These are phyloP conservation scores for Haematococcus sp. DNA, from an alignment of 139 green algal genomes.

Conservation along the genomic window DNA sequence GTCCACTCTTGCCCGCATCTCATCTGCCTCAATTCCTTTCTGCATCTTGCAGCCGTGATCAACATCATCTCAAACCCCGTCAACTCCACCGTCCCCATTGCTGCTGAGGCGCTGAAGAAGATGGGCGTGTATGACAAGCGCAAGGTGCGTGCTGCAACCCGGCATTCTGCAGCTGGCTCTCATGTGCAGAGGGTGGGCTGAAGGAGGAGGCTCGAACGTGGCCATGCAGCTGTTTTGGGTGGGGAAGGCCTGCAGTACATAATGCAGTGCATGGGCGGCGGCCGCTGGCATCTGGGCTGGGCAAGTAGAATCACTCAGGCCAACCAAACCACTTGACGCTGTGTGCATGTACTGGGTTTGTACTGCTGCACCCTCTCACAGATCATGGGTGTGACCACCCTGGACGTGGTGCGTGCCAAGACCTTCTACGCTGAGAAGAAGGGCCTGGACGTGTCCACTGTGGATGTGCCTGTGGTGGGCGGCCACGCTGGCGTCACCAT, in stretches of 20 bases:
- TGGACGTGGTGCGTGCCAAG: conserved; percentile 87
- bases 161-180: too few species aligned
- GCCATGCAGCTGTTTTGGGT: too few species aligned
- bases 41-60: conserved; percentile 62
- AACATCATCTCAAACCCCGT: conserved; percentile 99
- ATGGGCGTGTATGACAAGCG: conserved; percentile 83
- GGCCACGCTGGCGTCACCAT: conserved; percentile 98
- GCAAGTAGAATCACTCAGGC: too few species aligned
- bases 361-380: conserved; percentile 4
- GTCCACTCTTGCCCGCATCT: too few species aligned
- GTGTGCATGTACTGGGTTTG: too few species aligned
- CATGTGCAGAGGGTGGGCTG: too few species aligned
- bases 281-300: too few species aligned
- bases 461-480: conserved; percentile 96
- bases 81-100: conserved; percentile 99
- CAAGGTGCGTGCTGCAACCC: conserved; percentile 23
- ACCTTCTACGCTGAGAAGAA: conserved; percentile 96
- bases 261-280: too few species aligned
- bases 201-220: too few species aligned
- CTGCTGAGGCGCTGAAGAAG: conserved; percentile 82
- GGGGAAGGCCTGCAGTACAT: not conserved
- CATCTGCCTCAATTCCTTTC: not conserved
- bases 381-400: conserved; percentile 83
- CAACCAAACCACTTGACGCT: too few species aligned
- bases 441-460: conserved; percentile 74